Evolutionary conservation across 2,329 filamentous ascomycete genomes (phyloP).

Genomic region (Didymellaceae sp.): DNA sequence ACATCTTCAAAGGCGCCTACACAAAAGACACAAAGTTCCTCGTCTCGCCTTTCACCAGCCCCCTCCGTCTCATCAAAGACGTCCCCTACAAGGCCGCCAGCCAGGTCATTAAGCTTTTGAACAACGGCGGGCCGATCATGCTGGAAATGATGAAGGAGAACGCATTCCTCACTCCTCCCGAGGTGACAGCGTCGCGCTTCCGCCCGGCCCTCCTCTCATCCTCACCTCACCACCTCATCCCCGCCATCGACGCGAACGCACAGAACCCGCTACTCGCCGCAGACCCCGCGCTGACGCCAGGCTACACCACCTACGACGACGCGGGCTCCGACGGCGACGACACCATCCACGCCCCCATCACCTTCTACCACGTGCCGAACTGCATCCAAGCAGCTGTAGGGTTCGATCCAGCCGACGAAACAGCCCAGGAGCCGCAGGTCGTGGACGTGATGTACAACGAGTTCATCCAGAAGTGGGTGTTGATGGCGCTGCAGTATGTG

Average conservation of each 20-base stretch:
- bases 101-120: conserved; percentile 67
- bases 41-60: conserved; percentile 85
- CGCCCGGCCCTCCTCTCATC: conserved; percentile 14
- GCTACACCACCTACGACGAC: conserved; percentile 91
- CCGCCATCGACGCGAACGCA: not conserved
- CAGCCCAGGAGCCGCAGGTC: conserved; percentile 62
- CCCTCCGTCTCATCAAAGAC: conserved; percentile 76
- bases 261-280: conserved; percentile 19
- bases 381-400: conserved; percentile 74
- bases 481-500: conserved; percentile 72
- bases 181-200: conserved; percentile 48
- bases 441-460: conserved; percentile 93
- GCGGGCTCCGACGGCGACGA: conserved; percentile 86
- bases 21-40: conserved; percentile 87
- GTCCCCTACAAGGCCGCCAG: conserved; percentile 80
- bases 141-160: conserved; percentile 37
- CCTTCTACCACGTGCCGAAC: conserved; percentile 81
- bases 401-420: conserved; percentile 60
- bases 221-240: not conserved
- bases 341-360: conserved; percentile 77
- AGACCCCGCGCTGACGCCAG: conserved; percentile 61
- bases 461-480: conserved; percentile 83
- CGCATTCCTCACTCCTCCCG: conserved; percentile 53
- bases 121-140: conserved; percentile 62
- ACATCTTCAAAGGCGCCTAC: conserved; percentile 91